Percentiles rank a stretch among this genome's conserved stretches.
Conservation (phyloP, 2,329 filamentous ascomycete genomes). For the Claviceps africana region DNA sequence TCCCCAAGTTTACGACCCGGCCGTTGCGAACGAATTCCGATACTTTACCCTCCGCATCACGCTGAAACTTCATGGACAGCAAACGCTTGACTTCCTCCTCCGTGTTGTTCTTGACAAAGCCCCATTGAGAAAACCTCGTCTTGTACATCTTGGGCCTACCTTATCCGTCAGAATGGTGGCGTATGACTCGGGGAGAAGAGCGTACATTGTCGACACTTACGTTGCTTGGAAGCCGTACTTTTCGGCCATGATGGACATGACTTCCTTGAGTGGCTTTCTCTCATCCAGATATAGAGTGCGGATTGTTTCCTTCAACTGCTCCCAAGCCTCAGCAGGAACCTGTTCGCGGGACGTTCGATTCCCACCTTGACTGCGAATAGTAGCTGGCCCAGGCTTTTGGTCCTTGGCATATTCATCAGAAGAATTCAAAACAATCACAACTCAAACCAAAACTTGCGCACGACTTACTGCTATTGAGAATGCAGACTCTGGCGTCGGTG, state of each 20-base stretch:
- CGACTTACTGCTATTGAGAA: slow-evolving; percentile 14
- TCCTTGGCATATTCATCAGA: slow-evolving; percentile 12
- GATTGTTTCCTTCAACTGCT: slow-evolving; percentile 32
- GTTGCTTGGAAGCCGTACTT: slow-evolving; percentile 34
- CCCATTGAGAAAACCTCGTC: slow-evolving; percentile 40
- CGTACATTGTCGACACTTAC: slow-evolving; percentile 19
- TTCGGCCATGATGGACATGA: slow-evolving; percentile 35
- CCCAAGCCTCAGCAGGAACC: slow-evolving; percentile 33
- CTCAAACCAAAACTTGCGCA: too few relatives aligned
- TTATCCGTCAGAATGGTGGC: slow-evolving; percentile 8
- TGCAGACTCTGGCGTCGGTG: slow-evolving; percentile 8
- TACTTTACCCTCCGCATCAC: slow-evolving; percentile 37
- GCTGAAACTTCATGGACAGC: slow-evolving; percentile 37
- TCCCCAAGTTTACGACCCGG: slow-evolving; percentile 35
- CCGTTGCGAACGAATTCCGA: slow-evolving; percentile 39
- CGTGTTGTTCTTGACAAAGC: slow-evolving; percentile 41
- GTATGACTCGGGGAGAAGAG: neutral
- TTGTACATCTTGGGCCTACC: slow-evolving; percentile 40
- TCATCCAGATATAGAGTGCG: slow-evolving; percentile 33
- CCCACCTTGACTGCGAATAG: slow-evolving; percentile 17
- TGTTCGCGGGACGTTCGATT: slow-evolving; percentile 27
- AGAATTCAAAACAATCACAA: neutral
- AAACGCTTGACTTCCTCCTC: slow-evolving; percentile 38
- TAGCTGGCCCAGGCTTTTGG: slow-evolving; percentile 16
- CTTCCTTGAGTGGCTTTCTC: slow-evolving; percentile 36